Conservation (phyloP, 176 grass and related monocot genomes). For the Triticum turgidum region DNA sequence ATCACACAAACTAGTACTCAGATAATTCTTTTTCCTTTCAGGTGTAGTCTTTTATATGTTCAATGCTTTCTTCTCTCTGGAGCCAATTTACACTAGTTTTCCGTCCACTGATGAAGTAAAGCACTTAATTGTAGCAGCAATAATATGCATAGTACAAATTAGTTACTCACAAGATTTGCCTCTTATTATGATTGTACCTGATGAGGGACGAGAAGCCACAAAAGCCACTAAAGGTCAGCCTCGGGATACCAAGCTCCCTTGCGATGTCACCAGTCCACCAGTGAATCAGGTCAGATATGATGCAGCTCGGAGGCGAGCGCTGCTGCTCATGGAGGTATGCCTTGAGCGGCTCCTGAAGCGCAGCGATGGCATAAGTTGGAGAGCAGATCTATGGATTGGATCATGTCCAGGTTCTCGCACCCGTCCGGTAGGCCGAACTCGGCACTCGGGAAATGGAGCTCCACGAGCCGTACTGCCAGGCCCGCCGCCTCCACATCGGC, state of each 20-base stretch:
- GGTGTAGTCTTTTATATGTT: not conserved
- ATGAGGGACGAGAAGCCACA: slow-evolving; percentile 47
- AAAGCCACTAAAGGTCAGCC: slow-evolving; percentile 51
- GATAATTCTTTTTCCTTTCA: not conserved
- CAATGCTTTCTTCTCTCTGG: not conserved
- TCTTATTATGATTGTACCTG: slow-evolving; percentile 21
- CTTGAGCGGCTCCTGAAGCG: slow-evolving; percentile 44
- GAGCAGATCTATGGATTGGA: slow-evolving; percentile 19
- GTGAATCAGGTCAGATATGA: slow-evolving; percentile 51
- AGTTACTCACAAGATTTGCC: not conserved
- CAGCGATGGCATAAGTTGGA: slow-evolving; percentile 46
- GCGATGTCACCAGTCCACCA: slow-evolving; percentile 59
- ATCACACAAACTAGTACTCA: no score
- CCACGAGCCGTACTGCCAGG: slow-evolving; percentile 45
- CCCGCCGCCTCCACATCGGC: not conserved
- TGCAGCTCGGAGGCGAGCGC: slow-evolving; percentile 41
- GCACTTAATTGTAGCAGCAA: not conserved
- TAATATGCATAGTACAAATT: not conserved
- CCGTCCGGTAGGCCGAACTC: slow-evolving; percentile 57
- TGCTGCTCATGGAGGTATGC: slow-evolving; percentile 35
- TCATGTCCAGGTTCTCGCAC: slow-evolving; percentile 54
- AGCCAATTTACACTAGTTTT: not conserved
- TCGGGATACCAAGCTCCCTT: slow-evolving; percentile 55
- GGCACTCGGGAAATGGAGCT: slow-evolving; percentile 44
- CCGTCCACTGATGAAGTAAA: not conserved